A percentile compares a stretch with the other conserved stretches of the same genome.
These are phyloP conservation scores for Populus hybrid DNA, from an alignment of 441 rosid species.

Conservation along the genomic window DNA sequence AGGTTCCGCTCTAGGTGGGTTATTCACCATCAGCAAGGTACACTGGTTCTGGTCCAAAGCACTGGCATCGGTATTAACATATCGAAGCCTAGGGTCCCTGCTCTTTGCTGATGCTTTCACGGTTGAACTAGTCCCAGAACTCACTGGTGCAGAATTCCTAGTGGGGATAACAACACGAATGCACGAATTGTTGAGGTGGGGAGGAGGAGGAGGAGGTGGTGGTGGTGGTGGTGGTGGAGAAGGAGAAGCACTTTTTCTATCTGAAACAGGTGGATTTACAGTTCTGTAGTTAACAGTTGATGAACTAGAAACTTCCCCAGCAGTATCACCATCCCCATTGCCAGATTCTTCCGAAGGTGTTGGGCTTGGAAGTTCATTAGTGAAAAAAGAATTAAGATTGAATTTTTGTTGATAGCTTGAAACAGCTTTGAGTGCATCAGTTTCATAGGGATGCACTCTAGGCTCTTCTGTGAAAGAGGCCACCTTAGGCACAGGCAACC, in stretches of 20 bases:
- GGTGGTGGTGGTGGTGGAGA: background rate
- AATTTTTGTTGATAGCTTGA: conserved; percentile 80
- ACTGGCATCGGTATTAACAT: conserved; percentile 44
- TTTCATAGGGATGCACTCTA: conserved; percentile 64
- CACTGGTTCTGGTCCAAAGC: conserved; percentile 39
- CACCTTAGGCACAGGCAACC: conserved; percentile 33
- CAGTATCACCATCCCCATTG: conserved; percentile 47
- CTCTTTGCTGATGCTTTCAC: conserved; percentile 60
- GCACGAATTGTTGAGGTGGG: conserved; percentile 24
- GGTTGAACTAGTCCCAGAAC: conserved; percentile 37
- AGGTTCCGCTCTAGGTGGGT: conserved; percentile 39
- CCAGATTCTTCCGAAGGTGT: conserved; percentile 87
- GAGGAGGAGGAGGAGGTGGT: conserved; percentile 20
- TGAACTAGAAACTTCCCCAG: conserved; percentile 74
- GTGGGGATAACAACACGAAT: conserved; percentile 29
- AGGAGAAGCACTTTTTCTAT: conserved; percentile 32
- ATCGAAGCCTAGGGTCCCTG: conserved; percentile 94
- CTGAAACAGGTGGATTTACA: conserved; percentile 29
- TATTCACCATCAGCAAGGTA: conserved; percentile 22
- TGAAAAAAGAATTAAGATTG: conserved; percentile 43
- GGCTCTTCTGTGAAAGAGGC: conserved; percentile 31
- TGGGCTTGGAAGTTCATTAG: conserved; percentile 86
- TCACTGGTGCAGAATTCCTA: conserved; percentile 30
- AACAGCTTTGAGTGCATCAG: conserved; percentile 70
- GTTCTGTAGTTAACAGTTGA: conserved; percentile 25